Conservation (phyloP, 23 red algal genomes). For the Agarophyton chilense region DNA sequence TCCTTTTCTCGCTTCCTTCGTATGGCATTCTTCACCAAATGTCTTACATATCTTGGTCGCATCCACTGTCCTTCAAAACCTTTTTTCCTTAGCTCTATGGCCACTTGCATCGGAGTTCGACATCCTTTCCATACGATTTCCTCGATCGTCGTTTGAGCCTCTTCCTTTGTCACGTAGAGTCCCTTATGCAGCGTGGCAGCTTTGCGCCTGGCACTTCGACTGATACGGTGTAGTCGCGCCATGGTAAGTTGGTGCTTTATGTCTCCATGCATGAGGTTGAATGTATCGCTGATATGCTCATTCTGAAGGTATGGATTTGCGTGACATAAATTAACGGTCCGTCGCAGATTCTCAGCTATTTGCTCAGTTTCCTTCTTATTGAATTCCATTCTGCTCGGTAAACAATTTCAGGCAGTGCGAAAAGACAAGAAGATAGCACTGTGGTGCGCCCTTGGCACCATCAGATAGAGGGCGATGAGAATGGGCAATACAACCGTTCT, state of each 20-base stretch:
- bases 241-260: slow-evolving; percentile 13
- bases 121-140: neutral
- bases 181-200: neutral
- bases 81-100: neutral
- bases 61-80: slow-evolving; percentile 5
- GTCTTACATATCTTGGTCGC: neutral
- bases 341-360: neutral
- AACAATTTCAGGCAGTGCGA: neutral
- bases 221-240: neutral
- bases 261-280: neutral
- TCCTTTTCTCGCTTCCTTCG: neutral
- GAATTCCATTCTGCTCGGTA: neutral
- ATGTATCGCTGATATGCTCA: neutral
- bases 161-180: neutral
- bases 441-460: neutral
- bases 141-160: neutral
- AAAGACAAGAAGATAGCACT: neutral
- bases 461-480: neutral
- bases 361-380: neutral
- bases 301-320: neutral
- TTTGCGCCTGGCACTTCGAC: neutral
- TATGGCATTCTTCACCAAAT: neutral
- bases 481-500: neutral
- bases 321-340: neutral
- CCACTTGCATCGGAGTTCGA: neutral